Conservation (phyloP, 139 green algal species). For the Micractinium sp. region DNA sequence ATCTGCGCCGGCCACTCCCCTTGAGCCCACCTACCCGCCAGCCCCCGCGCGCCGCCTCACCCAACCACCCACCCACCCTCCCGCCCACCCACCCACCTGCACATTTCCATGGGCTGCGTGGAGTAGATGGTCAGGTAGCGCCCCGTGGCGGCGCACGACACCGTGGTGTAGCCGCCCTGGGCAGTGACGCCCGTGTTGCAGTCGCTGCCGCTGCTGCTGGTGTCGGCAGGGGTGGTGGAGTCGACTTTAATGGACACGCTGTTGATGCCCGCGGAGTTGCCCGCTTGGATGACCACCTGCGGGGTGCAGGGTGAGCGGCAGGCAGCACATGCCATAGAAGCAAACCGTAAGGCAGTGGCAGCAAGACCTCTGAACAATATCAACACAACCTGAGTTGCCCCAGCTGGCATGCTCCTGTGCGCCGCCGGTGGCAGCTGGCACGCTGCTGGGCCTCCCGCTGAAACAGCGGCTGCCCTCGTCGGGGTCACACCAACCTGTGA, state of each 20-base stretch:
- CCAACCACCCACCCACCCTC: neutral
- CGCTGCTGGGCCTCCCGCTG: no score
- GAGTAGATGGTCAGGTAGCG: slow-evolving; percentile 19
- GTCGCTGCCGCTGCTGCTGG: neutral
- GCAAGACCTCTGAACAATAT: neutral
- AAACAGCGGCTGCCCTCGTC: no score
- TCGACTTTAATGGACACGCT: neutral
- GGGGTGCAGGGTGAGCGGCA: neutral
- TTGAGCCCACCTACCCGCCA: no score
- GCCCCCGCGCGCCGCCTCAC: no score
- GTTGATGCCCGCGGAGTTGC: neutral
- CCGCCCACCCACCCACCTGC: neutral
- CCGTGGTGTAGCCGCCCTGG: neutral
- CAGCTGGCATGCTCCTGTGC: neutral
- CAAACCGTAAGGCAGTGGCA: neutral
- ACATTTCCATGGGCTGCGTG: neutral
- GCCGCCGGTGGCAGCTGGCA: no score
- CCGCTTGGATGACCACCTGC: slow-evolving; percentile 9
- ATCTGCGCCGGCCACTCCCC: neutral
- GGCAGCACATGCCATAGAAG: neutral
- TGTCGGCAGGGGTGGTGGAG: neutral
- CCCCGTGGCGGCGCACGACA: neutral
- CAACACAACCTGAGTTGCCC: neutral
- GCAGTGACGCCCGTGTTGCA: neutral
- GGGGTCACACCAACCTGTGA: neutral